phyloP scores from a whole-genome alignment of 1,284 basidiomycete species.

The Rhodotorula sp. region DNA sequence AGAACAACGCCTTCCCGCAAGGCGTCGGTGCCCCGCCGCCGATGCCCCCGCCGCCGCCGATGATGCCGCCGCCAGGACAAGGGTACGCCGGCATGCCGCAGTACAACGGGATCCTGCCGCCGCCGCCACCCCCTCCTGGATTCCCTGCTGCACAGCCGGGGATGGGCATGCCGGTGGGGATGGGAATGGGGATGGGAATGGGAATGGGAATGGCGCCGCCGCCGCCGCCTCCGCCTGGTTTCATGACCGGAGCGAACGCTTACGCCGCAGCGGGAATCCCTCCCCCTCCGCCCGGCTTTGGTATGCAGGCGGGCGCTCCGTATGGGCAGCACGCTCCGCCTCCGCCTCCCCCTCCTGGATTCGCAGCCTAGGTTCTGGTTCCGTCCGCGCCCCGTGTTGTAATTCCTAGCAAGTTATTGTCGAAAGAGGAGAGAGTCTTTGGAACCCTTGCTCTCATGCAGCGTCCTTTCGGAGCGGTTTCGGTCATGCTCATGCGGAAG shows the following conservation, averaged over 20 bases:
- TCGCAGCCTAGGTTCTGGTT: not conserved
- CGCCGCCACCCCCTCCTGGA: constrained; percentile 25
- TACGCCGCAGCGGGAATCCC: constrained; percentile 22
- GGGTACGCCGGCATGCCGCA: not conserved
- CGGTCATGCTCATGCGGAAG: too few species aligned
- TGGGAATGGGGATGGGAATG: not conserved
- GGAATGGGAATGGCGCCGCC: not conserved
- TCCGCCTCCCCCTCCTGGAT: constrained; percentile 17
- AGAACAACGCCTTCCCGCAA: constrained; percentile 57
- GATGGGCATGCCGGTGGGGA: not conserved
- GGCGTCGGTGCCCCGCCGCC: constrained; percentile 10
- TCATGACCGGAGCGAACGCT: constrained; percentile 29
- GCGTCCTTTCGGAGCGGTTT: too few species aligned
- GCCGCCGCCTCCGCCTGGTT: constrained; percentile 23
- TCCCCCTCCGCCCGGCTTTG: constrained; percentile 34
- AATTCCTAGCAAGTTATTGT: not conserved
- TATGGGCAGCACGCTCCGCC: constrained; percentile 18
- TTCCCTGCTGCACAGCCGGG: not conserved
- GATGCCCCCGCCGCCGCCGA: not conserved
- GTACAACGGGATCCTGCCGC: constrained; percentile 6
- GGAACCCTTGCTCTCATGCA: too few species aligned
- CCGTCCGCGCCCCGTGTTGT: not conserved
- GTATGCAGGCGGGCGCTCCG: not conserved
- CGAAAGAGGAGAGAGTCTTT: too few species aligned
- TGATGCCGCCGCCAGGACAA: not conserved